Base-by-base conservation (phyloP, 2,329 filamentous ascomycete species). In the Sphaerulina vaccinii region DNA sequence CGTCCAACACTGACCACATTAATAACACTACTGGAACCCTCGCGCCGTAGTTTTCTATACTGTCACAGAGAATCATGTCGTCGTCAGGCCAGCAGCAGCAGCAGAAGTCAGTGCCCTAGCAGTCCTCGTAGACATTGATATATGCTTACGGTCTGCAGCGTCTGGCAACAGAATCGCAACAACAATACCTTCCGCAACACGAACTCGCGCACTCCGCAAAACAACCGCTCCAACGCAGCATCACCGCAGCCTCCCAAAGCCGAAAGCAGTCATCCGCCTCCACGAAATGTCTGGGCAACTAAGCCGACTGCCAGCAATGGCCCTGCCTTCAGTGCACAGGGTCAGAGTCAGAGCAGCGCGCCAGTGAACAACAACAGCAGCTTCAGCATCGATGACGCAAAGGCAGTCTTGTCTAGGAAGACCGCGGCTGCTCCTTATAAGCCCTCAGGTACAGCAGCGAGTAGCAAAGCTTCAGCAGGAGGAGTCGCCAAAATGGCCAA, bases 331-430 rank as follows among this genome's bases (percentile, higher is more conserved):
- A 44, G 32, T 32, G 21, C 32, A 36, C 19, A n/a, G 21, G 13
- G 3, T 18, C 41, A 8, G 24, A 44, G 27, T 18, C 41, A 18
- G 3, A 27, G 15, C 41, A 44, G 16, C 41, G n/a, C n/a, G n/a
- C n/a, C n/a, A n/a, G n/a, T n/a, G n/a, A 44, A 19, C 39, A 42
- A 9, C 39, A 44, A 10, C 24, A 33, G 15, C 41, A 46, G 3
- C 18, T 46, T 46, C 43, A 46, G 37, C 9, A 35, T 46, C 27
- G 43, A 46, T 23, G 43, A 46, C 13, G 43, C 43, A 16, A 46
- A 36, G 16, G 32, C 32, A 11, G 13, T 46, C 9, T 33, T 46
- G 3, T 24, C 23, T 19, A 46, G 19, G 32, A 46, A 38, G 21
- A 33, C 18, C 32, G 16, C 29, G 8, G 43, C 32, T 3, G 15